These are phyloP conservation scores for Syzygium oleosum DNA, from an alignment of 345 rosid species.

Conservation along the genomic window DNA sequence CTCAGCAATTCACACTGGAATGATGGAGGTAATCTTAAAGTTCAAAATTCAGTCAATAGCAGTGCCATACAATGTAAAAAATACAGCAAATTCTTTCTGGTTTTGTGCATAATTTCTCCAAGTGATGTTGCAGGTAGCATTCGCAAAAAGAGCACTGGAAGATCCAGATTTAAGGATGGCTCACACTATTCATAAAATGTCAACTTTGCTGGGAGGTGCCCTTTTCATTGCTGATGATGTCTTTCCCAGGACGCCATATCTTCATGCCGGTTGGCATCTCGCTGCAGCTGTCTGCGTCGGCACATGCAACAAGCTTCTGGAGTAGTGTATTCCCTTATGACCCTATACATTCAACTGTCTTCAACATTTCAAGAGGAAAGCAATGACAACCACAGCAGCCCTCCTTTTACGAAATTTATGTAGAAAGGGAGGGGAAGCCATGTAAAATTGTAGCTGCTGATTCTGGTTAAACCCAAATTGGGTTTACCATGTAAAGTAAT, in stretches of 20 bases:
- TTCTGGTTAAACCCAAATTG: not conserved
- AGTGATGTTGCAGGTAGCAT: conserved; percentile 48
- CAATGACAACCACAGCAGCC: not conserved
- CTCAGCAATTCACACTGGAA: conserved; percentile 83
- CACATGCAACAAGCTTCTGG: conserved; percentile 87
- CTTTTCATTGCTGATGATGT: conserved; percentile 86
- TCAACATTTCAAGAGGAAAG: not conserved
- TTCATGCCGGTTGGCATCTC: conserved; percentile 97
- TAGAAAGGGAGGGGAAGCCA: not conserved
- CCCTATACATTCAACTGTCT: not conserved
- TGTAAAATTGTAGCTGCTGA: not conserved
- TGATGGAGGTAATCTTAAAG: conserved; percentile 68
- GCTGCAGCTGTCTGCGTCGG: conserved; percentile 94
- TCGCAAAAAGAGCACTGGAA: conserved; percentile 65
- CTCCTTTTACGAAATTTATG: not conserved
- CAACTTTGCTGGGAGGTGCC: conserved; percentile 75
- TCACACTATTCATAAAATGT: conserved; percentile 79
- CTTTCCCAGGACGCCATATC: conserved; percentile 61
- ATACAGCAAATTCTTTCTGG: not conserved
- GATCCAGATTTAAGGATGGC: conserved; percentile 75
- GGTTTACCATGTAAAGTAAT: conserved; percentile 1
- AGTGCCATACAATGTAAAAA: not conserved
- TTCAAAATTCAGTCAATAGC: not conserved
- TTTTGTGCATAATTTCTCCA: not conserved
- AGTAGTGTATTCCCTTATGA: conserved; percentile 23